phyloP scores from a whole-genome alignment of 371 early-diverging fungal genomes.

The Smittium culicis region DNA sequence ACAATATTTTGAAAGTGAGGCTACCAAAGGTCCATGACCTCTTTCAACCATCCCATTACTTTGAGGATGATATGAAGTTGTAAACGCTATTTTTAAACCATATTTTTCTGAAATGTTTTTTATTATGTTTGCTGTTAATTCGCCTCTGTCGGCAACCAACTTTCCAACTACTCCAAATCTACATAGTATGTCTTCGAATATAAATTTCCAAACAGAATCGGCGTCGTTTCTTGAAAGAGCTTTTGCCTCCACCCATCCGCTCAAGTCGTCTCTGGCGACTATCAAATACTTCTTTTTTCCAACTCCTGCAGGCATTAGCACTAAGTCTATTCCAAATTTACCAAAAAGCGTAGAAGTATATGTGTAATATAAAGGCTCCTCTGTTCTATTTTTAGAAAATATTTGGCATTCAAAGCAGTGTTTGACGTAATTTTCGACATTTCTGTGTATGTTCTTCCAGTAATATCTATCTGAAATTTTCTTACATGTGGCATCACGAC shows the following conservation, averaged over 20 bases:
- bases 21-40: slow-evolving; percentile 12
- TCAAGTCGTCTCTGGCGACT: slow-evolving; percentile 15
- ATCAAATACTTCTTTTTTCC: slow-evolving; percentile 10
- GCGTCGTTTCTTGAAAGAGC: slow-evolving; percentile 11
- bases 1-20: slow-evolving; percentile 1
- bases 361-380: not conserved
- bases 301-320: slow-evolving; percentile 4
- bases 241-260: slow-evolving; percentile 16
- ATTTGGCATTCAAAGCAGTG: slow-evolving; percentile 8
- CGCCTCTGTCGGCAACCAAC: slow-evolving; percentile 16
- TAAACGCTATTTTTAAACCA: slow-evolving; percentile 8
- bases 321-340: slow-evolving; percentile 10
- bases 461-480: slow-evolving; percentile 9
- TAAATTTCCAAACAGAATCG: slow-evolving; percentile 8
- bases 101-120: slow-evolving; percentile 1
- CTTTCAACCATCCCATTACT: slow-evolving; percentile 17
- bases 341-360: slow-evolving; percentile 10
- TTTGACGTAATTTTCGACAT: slow-evolving; percentile 2
- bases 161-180: slow-evolving; percentile 14
- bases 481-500: slow-evolving; percentile 6
- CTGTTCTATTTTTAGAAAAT: not conserved
- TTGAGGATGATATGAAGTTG: slow-evolving; percentile 15
- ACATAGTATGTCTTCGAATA: slow-evolving; percentile 11
- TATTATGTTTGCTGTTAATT: slow-evolving; percentile 9
- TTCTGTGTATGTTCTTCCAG: slow-evolving; percentile 6